Conservation (phyloP, 768 basidiomycete genomes). For the Clathrus columnatus region DNA sequence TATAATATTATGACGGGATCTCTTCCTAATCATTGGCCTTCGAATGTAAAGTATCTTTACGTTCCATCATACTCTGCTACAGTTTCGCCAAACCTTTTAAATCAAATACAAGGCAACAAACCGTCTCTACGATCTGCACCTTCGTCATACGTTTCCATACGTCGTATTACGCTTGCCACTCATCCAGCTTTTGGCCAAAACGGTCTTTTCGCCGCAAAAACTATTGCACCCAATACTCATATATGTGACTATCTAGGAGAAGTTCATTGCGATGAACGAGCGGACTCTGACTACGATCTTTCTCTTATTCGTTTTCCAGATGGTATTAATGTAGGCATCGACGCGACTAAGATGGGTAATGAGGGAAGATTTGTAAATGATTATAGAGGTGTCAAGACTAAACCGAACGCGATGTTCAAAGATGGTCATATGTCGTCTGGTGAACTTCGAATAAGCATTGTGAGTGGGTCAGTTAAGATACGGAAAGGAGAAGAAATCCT, state of each 20-base stretch:
- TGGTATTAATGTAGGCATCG: slow-evolving; percentile 59
- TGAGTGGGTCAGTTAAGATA: slow-evolving; percentile 51
- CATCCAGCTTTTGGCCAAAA: slow-evolving; percentile 77
- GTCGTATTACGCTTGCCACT: slow-evolving; percentile 37
- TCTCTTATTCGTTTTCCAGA: slow-evolving; percentile 57
- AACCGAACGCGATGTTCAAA: slow-evolving; percentile 63
- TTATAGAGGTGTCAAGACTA: slow-evolving; percentile 66
- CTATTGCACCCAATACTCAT: slow-evolving; percentile 55
- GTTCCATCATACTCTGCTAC: slow-evolving; percentile 48
- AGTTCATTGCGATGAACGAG: slow-evolving; percentile 69
- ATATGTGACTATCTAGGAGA: slow-evolving; percentile 80
- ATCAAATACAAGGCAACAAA: slow-evolving; percentile 25
- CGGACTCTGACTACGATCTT: slow-evolving; percentile 78
- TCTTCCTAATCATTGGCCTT: slow-evolving; percentile 43
- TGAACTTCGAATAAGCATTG: slow-evolving; percentile 70
- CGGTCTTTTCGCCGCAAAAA: slow-evolving; percentile 73
- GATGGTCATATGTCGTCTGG: slow-evolving; percentile 46
- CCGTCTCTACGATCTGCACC: slow-evolving; percentile 7
- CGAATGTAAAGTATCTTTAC: slow-evolving; percentile 44
- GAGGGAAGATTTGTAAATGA: slow-evolving; percentile 88
- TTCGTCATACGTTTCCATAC: slow-evolving; percentile 43
- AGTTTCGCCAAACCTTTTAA: slow-evolving; percentile 35
- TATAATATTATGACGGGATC: slow-evolving; percentile 2
- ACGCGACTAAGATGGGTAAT: slow-evolving; percentile 71
- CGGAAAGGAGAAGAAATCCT: slow-evolving; percentile 78